Base-by-base conservation (phyloP, 179 eudicot genomes). In the Sideroxylon spinosum region DNA sequence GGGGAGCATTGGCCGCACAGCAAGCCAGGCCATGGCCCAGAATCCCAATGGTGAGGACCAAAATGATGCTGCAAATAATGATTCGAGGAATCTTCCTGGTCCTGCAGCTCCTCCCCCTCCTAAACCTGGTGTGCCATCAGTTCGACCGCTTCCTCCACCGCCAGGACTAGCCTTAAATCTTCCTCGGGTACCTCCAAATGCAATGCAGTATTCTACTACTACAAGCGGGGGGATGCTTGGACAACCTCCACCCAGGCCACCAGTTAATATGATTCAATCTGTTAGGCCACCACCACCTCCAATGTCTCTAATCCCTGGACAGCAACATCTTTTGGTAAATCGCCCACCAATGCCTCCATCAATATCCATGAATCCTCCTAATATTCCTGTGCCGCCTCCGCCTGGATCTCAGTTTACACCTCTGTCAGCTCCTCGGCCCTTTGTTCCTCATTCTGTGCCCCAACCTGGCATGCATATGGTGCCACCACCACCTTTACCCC, bases 1-100 rank as follows among this genome's bases (percentile, higher is more conserved):
- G 0, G 98, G 97, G 46, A 95, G 98, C 83, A 95, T 95, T 81
- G 98, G 98, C 9, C 93, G 97, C 64, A 95, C 97, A 26, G 97
- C 98, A 28, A 94, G 82, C 80, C 98, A 93, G 85, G 98, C 98
- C 70, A 86, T 94, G 97, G 87, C 94, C 29, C 97, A 92, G 84
- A 86, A 82, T 79, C 78, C 81, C 76, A 87, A 72, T 52, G 92
- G 87, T 7, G 98, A 91, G 80, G 96, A 93, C 82, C 87, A 70
- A 71, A 83, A 75, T 76, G 98, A 94, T 76, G 68, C 75, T 49
- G 79, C 77, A 20, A 85, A 74, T 80, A 78, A 78, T 65, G 91
- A 87, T 66, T 85, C 79, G 23, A 85, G 90, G 76, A 84, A 86
- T 77, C 88, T 92, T 76, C 97, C 93, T 12, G 98, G 98, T 75